Conservation (phyloP, 164 flowering plant species). For the Liquidambar formosana region DNA sequence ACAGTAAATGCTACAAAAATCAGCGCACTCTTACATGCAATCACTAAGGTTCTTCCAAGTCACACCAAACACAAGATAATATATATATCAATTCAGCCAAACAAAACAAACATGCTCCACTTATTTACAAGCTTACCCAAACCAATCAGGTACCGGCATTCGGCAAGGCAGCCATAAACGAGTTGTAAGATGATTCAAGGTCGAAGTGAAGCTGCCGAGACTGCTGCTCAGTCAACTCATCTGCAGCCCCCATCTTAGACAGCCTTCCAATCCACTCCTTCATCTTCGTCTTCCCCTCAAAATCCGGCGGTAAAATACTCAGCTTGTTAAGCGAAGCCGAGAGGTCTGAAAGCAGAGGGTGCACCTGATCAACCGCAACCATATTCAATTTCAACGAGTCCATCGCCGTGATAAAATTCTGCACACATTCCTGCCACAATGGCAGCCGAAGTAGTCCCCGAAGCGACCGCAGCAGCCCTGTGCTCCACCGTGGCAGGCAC, state of each 20-base stretch:
- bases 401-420: conserved; percentile 90
- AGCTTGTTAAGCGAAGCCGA: conserved; percentile 71
- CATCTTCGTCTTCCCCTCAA: conserved; percentile 86
- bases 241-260: conserved; percentile 95
- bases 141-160: conserved; percentile 58
- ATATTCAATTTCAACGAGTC: conserved; percentile 86
- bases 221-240: conserved; percentile 95
- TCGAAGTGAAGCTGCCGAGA: conserved; percentile 93
- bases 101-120: conserved; percentile 6
- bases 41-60: conserved; percentile 6
- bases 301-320: conserved; percentile 65
- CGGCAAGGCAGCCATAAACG: conserved; percentile 96
- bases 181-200: conserved; percentile 89
- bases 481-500: conserved; percentile 96
- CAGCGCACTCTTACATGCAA: neutral
- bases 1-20: conserved; percentile 14
- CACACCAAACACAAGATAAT: neutral
- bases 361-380: conserved; percentile 90
- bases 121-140: conserved; percentile 38
- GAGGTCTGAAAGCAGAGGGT: conserved; percentile 78
- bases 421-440: conserved; percentile 90
- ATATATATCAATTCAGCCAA: neutral
- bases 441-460: conserved; percentile 62
- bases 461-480: conserved; percentile 56
- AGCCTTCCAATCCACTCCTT: conserved; percentile 84